Evolutionary conservation across 768 basidiomycete species (phyloP), one percentile per base, ranked within the genome.

Genomic region (Agaricus blazei): DNA sequence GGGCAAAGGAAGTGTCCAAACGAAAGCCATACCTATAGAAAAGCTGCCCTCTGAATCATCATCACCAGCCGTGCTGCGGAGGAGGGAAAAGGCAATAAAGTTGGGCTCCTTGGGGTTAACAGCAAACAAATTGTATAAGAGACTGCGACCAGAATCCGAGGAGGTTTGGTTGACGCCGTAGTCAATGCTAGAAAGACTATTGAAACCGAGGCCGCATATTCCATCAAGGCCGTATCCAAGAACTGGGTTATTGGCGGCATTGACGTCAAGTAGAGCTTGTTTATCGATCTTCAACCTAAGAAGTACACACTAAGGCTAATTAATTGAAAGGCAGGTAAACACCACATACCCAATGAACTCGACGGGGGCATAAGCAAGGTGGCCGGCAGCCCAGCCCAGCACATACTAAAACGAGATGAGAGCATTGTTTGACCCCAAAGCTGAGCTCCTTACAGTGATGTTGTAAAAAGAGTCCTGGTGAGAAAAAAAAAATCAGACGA

Each of bases 161-260:
- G 79, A 77, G 1, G 86, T 81, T 31, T 68, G 62, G 60, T 86
- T 87, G 45, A 90, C 67, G 5, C 72, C 65, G 9, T 75, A 68
- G 62, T 93, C 88, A 54, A 94, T 80, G 31, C 73, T 79, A 3
- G 92, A 93, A 41, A 93, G 80, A 15, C 81, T 79, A 37, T 83
- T 83, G 63, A 92, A 92, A 37, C 92, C 90, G 11, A 92, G 77
- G 9, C 91, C 90, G 37, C 83, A 66, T 63, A 93, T 82, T 19
- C 90, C 90, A 58, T 72, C 65, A 14, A 88, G 85, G 19, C 86
- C 88, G 62, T 87, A 90, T 3, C 75, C 74, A 26, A 90, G 72
- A 3, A 87, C 85, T 9, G 91, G 88, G 66, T 93, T 91, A 48
- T 79, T 66, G n/a, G 83, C 87, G 7, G 62, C 56, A 9, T 79